phyloP scores from a whole-genome alignment of 768 basidiomycete genomes.

The Mycena venus region DNA sequence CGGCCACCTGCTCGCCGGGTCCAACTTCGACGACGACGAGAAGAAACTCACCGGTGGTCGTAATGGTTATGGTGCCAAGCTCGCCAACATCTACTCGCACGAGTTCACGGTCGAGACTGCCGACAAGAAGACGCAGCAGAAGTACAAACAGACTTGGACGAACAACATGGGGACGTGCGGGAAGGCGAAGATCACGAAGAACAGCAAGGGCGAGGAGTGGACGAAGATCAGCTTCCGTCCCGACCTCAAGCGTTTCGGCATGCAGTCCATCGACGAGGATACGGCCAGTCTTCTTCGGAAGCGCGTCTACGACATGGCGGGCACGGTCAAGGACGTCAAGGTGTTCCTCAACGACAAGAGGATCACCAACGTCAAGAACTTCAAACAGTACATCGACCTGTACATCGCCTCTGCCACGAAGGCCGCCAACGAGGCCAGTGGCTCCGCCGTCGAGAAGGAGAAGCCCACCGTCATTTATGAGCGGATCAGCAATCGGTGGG shows the following conservation, averaged over 20 bases:
- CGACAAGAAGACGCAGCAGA: conserved; percentile 85
- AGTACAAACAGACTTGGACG: conserved; percentile 96
- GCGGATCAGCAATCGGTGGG: conserved; percentile 87
- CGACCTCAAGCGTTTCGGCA: conserved; percentile 92
- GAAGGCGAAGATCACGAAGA: conserved; percentile 94
- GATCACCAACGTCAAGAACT: conserved; percentile 87
- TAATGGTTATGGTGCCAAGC: conserved; percentile 98
- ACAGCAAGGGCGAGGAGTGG: conserved; percentile 88
- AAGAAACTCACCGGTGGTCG: conserved; percentile 98
- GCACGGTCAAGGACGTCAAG: conserved; percentile 93
- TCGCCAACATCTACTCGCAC: conserved; percentile 97
- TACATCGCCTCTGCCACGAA: conserved; percentile 86
- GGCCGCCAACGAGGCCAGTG: conserved; percentile 78
- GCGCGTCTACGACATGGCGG: conserved; percentile 97
- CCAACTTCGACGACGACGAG: conserved; percentile 99
- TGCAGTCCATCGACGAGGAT: conserved; percentile 92
- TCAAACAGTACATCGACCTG: conserved; percentile 97
- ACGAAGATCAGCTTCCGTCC: conserved; percentile 95
- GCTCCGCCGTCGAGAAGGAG: conserved; percentile 80
- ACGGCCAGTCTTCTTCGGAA: conserved; percentile 90
- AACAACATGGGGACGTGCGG: conserved; percentile 93
- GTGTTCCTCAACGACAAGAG: conserved; percentile 94
- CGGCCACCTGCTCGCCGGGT: conserved; percentile 92
- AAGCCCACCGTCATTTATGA: conserved; percentile 91
- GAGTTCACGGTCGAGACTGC: conserved; percentile 98